Evolutionary conservation across 208 protist species (phyloP).

Genomic region (Leishmania tarentolae): DNA sequence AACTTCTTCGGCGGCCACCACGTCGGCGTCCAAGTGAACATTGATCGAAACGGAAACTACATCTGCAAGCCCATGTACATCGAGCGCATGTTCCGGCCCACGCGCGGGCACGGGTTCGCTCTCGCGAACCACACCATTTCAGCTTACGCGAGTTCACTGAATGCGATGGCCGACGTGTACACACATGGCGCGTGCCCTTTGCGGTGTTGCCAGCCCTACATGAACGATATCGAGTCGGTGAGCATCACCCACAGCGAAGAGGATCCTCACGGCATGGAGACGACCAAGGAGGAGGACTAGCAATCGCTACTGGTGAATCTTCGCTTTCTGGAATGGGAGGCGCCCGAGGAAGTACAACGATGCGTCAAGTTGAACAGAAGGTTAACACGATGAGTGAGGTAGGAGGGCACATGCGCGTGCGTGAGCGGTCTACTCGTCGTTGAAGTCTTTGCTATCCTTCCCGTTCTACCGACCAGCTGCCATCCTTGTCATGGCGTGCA

Average conservation of each 20-base stretch:
- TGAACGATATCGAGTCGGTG: conserved; percentile 22
- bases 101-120: conserved; percentile 43
- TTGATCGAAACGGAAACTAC: conserved; percentile 80
- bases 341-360: neutral
- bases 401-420: neutral
- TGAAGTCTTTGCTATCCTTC: neutral
- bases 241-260: conserved; percentile 17
- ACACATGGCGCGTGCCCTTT: conserved; percentile 32
- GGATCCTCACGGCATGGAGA: neutral
- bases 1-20: conserved; percentile 61
- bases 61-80: conserved; percentile 82
- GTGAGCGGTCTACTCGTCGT: neutral
- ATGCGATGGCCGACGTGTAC: conserved; percentile 55
- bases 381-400: neutral
- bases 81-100: conserved; percentile 73
- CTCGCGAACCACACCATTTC: conserved; percentile 56
- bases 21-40: conserved; percentile 78
- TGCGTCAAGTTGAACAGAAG: neutral
- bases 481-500: neutral
- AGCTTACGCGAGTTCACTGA: conserved; percentile 68
- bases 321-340: conserved; percentile 5
- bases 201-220: conserved; percentile 45
- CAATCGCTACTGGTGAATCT: neutral
- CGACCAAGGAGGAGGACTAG: neutral
- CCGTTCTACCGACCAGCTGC: neutral